Base-by-base conservation (phyloP, 768 basidiomycete species). In the Leccinum fibrillosum region DNA sequence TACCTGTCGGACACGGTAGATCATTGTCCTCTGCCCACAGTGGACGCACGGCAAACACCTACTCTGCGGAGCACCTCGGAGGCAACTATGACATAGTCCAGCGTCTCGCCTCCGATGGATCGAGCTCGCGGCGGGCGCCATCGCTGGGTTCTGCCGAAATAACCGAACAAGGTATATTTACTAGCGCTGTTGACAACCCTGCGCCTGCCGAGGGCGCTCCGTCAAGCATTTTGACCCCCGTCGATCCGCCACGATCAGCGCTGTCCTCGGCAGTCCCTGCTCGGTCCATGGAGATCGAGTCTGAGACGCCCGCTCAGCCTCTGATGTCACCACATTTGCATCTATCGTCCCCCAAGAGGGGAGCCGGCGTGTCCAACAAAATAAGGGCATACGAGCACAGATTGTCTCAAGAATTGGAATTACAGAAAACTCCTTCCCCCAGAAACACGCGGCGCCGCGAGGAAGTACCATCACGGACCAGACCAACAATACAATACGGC, bases 11-110 rank as follows among this genome's bases (percentile, higher is more conserved):
- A 42, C 74, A 77, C 58, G 70, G 66, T 64, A 67, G 69, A 61
- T 72, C 72, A 61, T 57, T 77, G 69, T 75, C 68, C 48, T 88
- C 69, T 62, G 77, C 80, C 73, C 84, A 69, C 79, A 89, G 65
- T 58, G 83, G 67, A 69, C 66, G 75, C 50, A 90, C 90, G 12
- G 83, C 88, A 8, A 82, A 90, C 67, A 85, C 89, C 30, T 87
- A 82, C 52, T 80, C 77, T 9, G 81, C 89, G 55, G 90, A 90
- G 64, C 75, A 78, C 56, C 79, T 90, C 65, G 86, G 81, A 2
- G 83, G 78, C 26, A 79, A 74, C 37, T 84, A 90, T 80, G 86
- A 89, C 72, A 86, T 92, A 47, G 80, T 86, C 35, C 86, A 90
- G 72, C 76, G 81, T 34, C 65, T 68, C 39, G 70, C 63, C 8